Base-by-base conservation (phyloP, 495 filamentous ascomycete species). In the Aspergillus coremiiformis region DNA sequence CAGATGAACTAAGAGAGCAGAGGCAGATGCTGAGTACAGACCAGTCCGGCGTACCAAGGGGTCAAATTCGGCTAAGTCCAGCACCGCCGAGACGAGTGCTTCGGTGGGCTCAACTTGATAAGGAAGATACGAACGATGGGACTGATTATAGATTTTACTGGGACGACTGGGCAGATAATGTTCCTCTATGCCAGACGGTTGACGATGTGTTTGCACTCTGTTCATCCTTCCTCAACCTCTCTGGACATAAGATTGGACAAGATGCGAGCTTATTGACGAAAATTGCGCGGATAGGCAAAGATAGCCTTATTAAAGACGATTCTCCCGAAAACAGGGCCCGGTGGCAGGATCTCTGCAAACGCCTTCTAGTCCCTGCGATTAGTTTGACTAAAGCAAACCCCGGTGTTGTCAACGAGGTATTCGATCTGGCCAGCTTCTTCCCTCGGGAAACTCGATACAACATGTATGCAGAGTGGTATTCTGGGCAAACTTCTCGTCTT, bases 151-250 rank as follows among this genome's bases (percentile, higher is more conserved):
- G 86, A 22, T 97, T 94, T 65, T 99, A 97, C 68, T 96, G 90
- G 84, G 92, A 96, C 52, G 91, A 97, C 49, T 99, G 94, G 94
- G 77, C 85, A 9, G 92, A 97, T 55, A 92, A 90, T 55, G 75
- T 97, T 24, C 94, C 94, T 2, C 69, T 95, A 9, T 97, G 93
- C 61, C 90, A 95, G 62, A 85, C 74, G 3, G 80, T 95, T 5
- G 89, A 95, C 56, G 93, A 99, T 61, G 75, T 99, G 3, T 93
- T 97, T 60, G 79, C 81, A 2, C 80, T 99, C 10, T 95, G 89
- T 68, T 81, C 83, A 39, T 90, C 91, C 0, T 76, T 99, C 22
- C 72, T 95, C 19, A 91, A 92, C 53, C 71, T 90, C 21, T 83
- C 88, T 0, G 91, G 93, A 7, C 83, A 91, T 60, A 89, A 88